A percentile compares a stretch with the other conserved stretches of the same genome.
phyloP scores from a whole-genome alignment of 305 asterid genomes.

The Plantago lanceolata region DNA sequence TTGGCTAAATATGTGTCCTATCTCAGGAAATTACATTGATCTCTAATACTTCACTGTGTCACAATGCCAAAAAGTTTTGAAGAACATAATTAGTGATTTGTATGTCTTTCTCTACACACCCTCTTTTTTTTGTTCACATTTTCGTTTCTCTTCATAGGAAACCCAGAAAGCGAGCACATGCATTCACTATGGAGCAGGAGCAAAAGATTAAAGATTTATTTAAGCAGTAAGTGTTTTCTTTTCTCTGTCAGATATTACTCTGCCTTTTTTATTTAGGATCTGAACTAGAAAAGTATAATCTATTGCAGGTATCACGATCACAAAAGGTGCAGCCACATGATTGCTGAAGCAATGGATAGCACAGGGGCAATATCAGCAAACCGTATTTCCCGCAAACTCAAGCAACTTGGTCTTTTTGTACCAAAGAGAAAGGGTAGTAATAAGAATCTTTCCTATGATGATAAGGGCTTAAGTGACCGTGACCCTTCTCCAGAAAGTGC shows the following conservation, averaged over 20 bases:
- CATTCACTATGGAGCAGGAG: constrained; percentile 73
- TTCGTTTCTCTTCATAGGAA: constrained; percentile 45
- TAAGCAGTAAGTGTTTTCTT: constrained; percentile 64
- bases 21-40: constrained; percentile 3
- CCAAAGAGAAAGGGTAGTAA: constrained; percentile 45
- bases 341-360: constrained; percentile 76
- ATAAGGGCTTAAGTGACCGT: constrained; percentile 31
- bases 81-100: constrained; percentile 15
- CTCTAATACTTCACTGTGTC: constrained; percentile 8
- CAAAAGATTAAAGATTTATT: constrained; percentile 70
- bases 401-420: constrained; percentile 73
- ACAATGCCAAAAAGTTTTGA: background rate
- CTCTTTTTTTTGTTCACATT: background rate
- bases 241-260: constrained; percentile 11
- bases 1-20: constrained; percentile 11
- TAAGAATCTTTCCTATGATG: constrained; percentile 51
- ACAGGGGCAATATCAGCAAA: constrained; percentile 61
- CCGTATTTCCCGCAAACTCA: constrained; percentile 75
- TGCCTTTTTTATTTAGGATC: constrained; percentile 21
- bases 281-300: constrained; percentile 21
- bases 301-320: constrained; percentile 76
- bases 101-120: background rate
- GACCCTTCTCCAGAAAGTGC: constrained; percentile 41
- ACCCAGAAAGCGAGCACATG: constrained; percentile 64
- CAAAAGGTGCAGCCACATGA: constrained; percentile 80